phyloP scores from a whole-genome alignment of 1,139 yeast genomes.

The Hemisphaericaspora xylanilytica region DNA sequence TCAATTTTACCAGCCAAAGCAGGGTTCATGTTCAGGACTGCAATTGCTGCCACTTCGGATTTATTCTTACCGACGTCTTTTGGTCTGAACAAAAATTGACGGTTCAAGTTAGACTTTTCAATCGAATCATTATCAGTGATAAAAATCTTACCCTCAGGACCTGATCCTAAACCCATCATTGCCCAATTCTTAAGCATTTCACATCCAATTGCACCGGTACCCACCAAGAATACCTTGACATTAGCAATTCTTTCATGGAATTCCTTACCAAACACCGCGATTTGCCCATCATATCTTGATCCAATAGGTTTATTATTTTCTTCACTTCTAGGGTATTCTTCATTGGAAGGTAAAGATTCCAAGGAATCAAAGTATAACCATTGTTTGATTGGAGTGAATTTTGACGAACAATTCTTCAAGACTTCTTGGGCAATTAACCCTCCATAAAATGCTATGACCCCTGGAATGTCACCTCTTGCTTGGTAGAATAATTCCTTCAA shows the following conservation, averaged over 20 bases:
- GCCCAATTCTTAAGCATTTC: slow-evolving; percentile 99
- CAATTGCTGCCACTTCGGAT: slow-evolving; percentile 86
- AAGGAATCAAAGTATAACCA: slow-evolving; percentile 91
- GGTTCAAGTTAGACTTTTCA: slow-evolving; percentile 91
- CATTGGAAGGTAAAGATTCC: slow-evolving; percentile 75
- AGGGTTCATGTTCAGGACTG: slow-evolving; percentile 84
- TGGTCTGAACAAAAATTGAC: slow-evolving; percentile 94
- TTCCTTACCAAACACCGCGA: slow-evolving; percentile 86
- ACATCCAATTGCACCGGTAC: slow-evolving; percentile 99
- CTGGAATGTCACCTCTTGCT: slow-evolving; percentile 90
- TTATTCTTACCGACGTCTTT: slow-evolving; percentile 91
- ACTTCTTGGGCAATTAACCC: slow-evolving; percentile 97
- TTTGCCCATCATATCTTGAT: slow-evolving; percentile 87
- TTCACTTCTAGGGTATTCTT: slow-evolving; percentile 58
- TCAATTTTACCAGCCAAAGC: slow-evolving; percentile 75
- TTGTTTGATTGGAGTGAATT: slow-evolving; percentile 88
- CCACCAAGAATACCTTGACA: slow-evolving; percentile 84
- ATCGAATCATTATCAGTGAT: slow-evolving; percentile 95
- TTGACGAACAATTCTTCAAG: slow-evolving; percentile 90
- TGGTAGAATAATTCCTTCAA: slow-evolving; percentile 76
- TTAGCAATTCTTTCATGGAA: slow-evolving; percentile 74
- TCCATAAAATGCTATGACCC: slow-evolving; percentile 85
- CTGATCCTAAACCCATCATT: slow-evolving; percentile 90
- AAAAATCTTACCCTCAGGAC: slow-evolving; percentile 77
- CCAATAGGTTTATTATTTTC: slow-evolving; percentile 73